A percentile compares a stretch with the other conserved stretches of the same genome.
phyloP scores from a whole-genome alignment of 129 eudicot species.

The Rutidosis leptorrhynchoides region DNA sequence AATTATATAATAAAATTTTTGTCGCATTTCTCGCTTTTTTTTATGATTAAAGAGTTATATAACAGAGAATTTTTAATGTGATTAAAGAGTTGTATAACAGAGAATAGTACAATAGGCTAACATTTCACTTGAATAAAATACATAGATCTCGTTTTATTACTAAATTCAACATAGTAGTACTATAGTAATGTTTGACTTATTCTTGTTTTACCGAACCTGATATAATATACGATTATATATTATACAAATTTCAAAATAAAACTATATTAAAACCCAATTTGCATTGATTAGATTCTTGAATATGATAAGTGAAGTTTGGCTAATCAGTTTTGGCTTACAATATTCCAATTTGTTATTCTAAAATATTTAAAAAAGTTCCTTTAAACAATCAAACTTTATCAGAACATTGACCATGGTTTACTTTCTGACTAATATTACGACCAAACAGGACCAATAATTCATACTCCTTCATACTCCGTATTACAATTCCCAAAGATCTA shows the following conservation, averaged over 20 bases:
- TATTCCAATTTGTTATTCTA: conserved; percentile 18
- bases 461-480: too few relatives aligned
- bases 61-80: too few relatives aligned
- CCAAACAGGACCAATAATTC: conserved; percentile 15
- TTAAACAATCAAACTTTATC: conserved; percentile 2
- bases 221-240: not conserved
- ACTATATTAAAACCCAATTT: conserved; percentile 1
- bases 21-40: too few relatives aligned
- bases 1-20: too few relatives aligned
- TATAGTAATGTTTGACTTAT: conserved; percentile 24
- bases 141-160: not conserved
- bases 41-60: too few relatives aligned
- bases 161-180: not conserved
- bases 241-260: not conserved
- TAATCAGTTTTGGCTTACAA: not conserved
- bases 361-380: not conserved
- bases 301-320: conserved; percentile 15
- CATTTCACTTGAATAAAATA: not conserved
- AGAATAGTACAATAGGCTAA: too few relatives aligned
- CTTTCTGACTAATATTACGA: conserved; percentile 21
- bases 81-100: too few relatives aligned
- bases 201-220: conserved; percentile 18
- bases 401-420: conserved; percentile 23
- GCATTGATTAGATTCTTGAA: conserved; percentile 10
- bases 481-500: conserved; percentile 24